Percentiles rank a stretch among this genome's conserved stretches.
Conservation (phyloP, 2,329 filamentous ascomycete genomes). For the Escovopsis weberi region DNA sequence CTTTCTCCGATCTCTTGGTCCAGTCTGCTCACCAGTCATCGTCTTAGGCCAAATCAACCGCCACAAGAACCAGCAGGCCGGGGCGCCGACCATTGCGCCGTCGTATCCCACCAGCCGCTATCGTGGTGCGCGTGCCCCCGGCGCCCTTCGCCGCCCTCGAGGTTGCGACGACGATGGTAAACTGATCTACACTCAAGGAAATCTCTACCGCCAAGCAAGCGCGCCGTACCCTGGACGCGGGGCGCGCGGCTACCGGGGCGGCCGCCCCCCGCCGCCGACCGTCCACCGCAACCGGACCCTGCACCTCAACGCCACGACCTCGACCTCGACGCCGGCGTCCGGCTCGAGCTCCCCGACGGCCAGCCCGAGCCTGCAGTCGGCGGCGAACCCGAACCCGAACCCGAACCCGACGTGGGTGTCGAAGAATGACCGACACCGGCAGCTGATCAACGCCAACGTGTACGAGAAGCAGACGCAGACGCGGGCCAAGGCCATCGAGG, state of each 20-base stretch:
- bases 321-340: conserved; percentile 16
- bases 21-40: conserved; percentile 9
- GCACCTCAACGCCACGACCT: conserved; percentile 39
- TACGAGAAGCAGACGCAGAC: conserved; percentile 61
- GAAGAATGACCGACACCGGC: conserved; percentile 61
- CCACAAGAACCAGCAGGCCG: conserved; percentile 51
- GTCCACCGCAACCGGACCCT: conserved; percentile 39
- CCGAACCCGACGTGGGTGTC: conserved; percentile 43
- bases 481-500: conserved; percentile 56
- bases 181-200: conserved; percentile 13
- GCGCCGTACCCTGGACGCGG: conserved; percentile 17
- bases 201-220: conserved; percentile 17
- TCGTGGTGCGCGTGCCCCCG: conserved; percentile 19
- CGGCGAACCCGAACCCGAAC: conserved; percentile 7
- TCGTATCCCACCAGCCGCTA: conserved; percentile 16
- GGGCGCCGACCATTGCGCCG: conserved; percentile 16
- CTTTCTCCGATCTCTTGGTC: no score
- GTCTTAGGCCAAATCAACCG: conserved; percentile 61
- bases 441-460: conserved; percentile 67
- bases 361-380: conserved; percentile 15
- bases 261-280: conserved; percentile 17
- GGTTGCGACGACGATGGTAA: not conserved
- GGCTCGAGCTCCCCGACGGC: conserved; percentile 23
- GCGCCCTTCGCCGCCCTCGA: not conserved
- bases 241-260: conserved; percentile 19